These are phyloP conservation scores for Clitoria ternatea DNA, from an alignment of 306 rosid species.

Conservation along the genomic window DNA sequence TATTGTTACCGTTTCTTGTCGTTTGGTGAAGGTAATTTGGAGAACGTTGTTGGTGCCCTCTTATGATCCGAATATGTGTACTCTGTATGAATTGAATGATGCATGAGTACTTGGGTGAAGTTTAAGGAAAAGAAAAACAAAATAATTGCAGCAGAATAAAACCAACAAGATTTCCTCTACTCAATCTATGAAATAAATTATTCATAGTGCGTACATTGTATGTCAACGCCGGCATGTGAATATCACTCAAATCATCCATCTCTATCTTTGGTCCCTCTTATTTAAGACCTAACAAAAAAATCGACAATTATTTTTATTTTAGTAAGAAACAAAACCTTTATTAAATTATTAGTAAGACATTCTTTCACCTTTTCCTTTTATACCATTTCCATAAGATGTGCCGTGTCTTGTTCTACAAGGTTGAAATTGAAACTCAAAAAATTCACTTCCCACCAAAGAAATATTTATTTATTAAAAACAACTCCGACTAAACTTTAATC, in stretches of 20 bases:
- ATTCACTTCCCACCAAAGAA: neutral
- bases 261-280: neutral
- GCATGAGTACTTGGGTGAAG: slow-evolving; percentile 12
- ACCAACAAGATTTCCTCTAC: neutral
- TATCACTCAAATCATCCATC: neutral
- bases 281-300: neutral
- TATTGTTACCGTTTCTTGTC: no score
- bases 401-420: neutral
- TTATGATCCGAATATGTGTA: no score
- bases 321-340: no score
- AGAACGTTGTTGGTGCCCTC: neutral
- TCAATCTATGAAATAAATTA: neutral
- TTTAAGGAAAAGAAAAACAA: neutral
- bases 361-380: neutral
- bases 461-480: neutral
- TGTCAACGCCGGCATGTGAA: neutral
- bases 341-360: no score
- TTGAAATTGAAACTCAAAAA: neutral
- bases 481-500: no score
- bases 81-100: neutral
- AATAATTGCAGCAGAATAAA: neutral
- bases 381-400: neutral
- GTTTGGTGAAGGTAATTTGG: slow-evolving; percentile 30
- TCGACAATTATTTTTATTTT: neutral
- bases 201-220: neutral